Base-by-base conservation (phyloP, 192 early-diverging fungal species). In the Coemansia sp. region DNA sequence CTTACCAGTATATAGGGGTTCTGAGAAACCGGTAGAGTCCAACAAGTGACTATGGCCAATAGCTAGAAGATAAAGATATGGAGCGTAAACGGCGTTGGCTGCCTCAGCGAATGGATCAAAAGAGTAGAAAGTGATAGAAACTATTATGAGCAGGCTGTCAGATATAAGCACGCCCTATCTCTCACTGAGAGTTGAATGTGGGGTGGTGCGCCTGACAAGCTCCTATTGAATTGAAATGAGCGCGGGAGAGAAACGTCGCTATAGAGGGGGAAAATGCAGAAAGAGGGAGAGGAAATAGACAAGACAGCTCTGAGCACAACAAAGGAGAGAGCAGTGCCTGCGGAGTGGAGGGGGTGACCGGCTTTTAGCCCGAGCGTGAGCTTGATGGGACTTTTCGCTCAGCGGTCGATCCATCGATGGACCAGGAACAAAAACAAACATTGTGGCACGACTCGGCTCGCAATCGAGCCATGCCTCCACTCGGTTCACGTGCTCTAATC, bases 311-410 rank as follows among this genome's bases (percentile, higher is more conserved):
- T 10, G 12, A 53, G 24, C 9, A 27, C n/a, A 24, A 29, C 30
- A 56, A 32, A 30, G 24, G 6, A 55, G 12, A 29, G 30, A 29
- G 16, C 15, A 22, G 22, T 56, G 27, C 27, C 53, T 56, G 53
- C 53, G 27, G 53, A 53, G 52, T 30, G 29, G 52, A 53, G 4
- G 45, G 45, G 6, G 34, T 7, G 34, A 22, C 45, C 20, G 45
- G 45, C 29, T 8, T 32, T 56, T 56, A 56, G 53, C 29, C 53
- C 53, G 50, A 53, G 50, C 50, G 50, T 53, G 43, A n/a, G 40
- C 34, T 35, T 35, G 6, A 35, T 9, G 9, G 34, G 34, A 1
- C 34, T 35, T 35, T 35, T 35, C 34, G 34, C 34, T 35, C 34
- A 35, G 34, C 34, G 49, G 49, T 20, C 49, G 22, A 24, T 50